Base-by-base conservation (phyloP, 257 asterid genomes). In the Cordia subcordata region DNA sequence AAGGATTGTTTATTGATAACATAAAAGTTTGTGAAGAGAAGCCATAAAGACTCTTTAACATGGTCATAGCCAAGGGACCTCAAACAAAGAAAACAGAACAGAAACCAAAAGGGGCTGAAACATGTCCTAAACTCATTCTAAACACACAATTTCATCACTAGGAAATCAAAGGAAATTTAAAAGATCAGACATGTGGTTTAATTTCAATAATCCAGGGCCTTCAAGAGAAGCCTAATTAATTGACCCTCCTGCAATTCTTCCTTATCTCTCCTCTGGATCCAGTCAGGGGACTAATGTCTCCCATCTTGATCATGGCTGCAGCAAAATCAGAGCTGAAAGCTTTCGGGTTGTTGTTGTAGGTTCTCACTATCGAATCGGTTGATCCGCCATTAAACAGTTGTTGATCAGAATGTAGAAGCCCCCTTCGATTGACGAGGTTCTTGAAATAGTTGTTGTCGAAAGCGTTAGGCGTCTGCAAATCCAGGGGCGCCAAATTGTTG, bases 361-460 rank as follows among this genome's bases (percentile, higher is more conserved):
- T 21, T 49, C 63, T 73, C 3, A 88, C 96, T 0, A 69, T 53
- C 3, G 94, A 75, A 49, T 84, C 86, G 0, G 90, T 74, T 0
- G 95, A 72, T 19, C 88, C 89, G 0, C 95, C 94, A 6, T 68
- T 88, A 78, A 65, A 88, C 20, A 92, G 69, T 62, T 88, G 87
- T 64, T 92, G 96, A 52, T 92, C 99, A 19, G 96, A 88, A 55
- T 88, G 96, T 39, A 92, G 96, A n/a, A 86, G 84, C 19, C 96
- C 99, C 4, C 76, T 77, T 32, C 55, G 67, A 65, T 45, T 75
- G 4, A 86, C 79, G 1, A 92, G 88, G 76, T 84, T 75, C 39
- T 45, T 67, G 84, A 66, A 88, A 19, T 92, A 92, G 54, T 70
- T 69, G 74, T 81, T 88, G 81, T 92, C 99, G 38, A 92, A 92